Evolutionary conservation across 805 yeast species (phyloP).

Genomic region (Tetrapisispora taiwanensis): DNA sequence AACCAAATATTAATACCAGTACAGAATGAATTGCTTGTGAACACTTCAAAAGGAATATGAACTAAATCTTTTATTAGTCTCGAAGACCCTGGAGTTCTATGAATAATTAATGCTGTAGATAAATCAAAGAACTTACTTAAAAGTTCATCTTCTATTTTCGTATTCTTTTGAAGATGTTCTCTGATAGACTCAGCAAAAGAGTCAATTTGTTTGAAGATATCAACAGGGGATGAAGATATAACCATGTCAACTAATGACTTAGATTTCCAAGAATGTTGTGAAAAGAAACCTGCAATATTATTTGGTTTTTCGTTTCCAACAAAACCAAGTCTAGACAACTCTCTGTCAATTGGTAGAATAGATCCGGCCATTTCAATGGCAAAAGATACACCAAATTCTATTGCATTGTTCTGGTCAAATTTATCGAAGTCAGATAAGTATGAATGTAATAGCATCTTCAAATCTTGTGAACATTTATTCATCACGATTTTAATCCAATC

Average conservation of each 20-base stretch:
- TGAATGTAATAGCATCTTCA: conserved; percentile 67
- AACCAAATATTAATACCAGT: conserved; percentile 74
- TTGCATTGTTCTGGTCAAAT: conserved; percentile 31
- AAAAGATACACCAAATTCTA: conserved; percentile 77
- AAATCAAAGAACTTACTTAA: conserved; percentile 37
- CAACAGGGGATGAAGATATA: conserved; percentile 23
- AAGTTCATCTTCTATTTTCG: conserved; percentile 21
- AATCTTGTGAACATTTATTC: conserved; percentile 54
- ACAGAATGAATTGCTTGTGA: conserved; percentile 49
- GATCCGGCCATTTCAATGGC: conserved; percentile 83
- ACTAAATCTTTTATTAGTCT: conserved; percentile 41
- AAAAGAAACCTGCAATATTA: conserved; percentile 61
- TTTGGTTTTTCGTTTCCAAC: conserved; percentile 34
- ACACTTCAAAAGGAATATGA: conserved; percentile 58
- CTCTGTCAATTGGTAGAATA: conserved; percentile 57
- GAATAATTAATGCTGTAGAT: conserved; percentile 34
- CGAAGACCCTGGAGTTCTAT: conserved; percentile 30
- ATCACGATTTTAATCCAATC: conserved; percentile 59
- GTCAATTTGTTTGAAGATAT: conserved; percentile 17
- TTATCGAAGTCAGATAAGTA: conserved; percentile 48
- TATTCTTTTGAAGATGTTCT: neutral
- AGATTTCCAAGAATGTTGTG: conserved; percentile 68
- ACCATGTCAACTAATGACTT: conserved; percentile 29
- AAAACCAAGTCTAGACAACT: conserved; percentile 40
- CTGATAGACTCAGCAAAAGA: conserved; percentile 5